Conservation (phyloP, 2,329 filamentous ascomycete species). For the Anisogramma anomala region DNA sequence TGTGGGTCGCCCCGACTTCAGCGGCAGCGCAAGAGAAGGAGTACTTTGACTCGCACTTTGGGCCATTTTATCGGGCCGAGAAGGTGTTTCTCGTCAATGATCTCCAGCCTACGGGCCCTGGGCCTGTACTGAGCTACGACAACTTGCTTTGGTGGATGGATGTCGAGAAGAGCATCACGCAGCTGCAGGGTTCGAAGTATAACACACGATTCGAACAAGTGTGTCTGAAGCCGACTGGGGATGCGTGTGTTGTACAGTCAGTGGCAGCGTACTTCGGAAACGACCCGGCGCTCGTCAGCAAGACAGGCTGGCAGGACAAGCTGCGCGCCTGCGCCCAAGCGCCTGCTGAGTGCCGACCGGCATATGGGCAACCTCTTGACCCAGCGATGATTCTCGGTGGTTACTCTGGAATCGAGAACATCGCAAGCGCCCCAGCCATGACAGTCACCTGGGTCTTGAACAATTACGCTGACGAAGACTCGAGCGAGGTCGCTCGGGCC, state of each 20-base stretch:
- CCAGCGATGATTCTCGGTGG: constrained; percentile 80
- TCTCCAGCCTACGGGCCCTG: constrained; percentile 47
- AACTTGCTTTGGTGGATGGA: constrained; percentile 90
- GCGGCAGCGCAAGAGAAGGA: constrained; percentile 82
- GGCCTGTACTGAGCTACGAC: constrained; percentile 77
- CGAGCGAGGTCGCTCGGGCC: constrained; percentile 56
- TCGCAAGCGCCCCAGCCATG: constrained; percentile 65
- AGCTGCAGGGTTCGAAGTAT: constrained; percentile 57
- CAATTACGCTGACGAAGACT: constrained; percentile 63
- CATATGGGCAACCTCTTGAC: constrained; percentile 79
- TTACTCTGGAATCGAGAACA: constrained; percentile 51
- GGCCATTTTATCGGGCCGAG: constrained; percentile 88
- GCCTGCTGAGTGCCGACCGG: constrained; percentile 75
- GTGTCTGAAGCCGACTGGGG: constrained; percentile 85
- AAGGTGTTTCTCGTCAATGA: constrained; percentile 93
- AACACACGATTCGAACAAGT: constrained; percentile 67
- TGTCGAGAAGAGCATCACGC: constrained; percentile 66
- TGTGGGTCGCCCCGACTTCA: constrained; percentile 96
- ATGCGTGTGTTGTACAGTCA: constrained; percentile 86
- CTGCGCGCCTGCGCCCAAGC: constrained; percentile 64
- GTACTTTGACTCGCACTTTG: constrained; percentile 89
- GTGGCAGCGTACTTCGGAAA: constrained; percentile 80
- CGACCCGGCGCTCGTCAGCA: constrained; percentile 48
- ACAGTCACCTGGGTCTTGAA: constrained; percentile 92
- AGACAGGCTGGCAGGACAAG: constrained; percentile 58